A percentile compares a stretch with the other conserved stretches of the same genome.
Evolutionary conservation across 2,329 filamentous ascomycete species (phyloP).

Genomic region (Coniella lustricola): DNA sequence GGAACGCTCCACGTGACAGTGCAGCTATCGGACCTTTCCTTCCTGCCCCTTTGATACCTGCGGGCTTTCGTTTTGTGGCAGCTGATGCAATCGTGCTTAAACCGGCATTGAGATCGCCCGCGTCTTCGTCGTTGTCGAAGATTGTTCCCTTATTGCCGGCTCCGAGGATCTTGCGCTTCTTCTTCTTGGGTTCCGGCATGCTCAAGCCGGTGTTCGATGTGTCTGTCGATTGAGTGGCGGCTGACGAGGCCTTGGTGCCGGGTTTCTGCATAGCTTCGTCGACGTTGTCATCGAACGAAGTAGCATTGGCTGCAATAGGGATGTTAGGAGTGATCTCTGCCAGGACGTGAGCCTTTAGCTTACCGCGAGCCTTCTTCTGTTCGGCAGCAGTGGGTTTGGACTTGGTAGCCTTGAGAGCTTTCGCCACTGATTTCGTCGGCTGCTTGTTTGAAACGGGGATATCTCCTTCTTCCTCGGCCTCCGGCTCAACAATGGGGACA

Average conservation of each 20-base stretch:
- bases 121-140: slow-evolving; percentile 61
- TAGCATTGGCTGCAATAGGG: slow-evolving; percentile 31
- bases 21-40: slow-evolving; percentile 12
- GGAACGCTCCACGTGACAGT: slow-evolving; percentile 41
- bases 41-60: slow-evolving; percentile 16
- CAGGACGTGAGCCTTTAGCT: slow-evolving; percentile 37
- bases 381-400: slow-evolving; percentile 19
- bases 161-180: slow-evolving; percentile 67
- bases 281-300: slow-evolving; percentile 32
- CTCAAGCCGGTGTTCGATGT: slow-evolving; percentile 3
- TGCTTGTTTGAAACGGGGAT: slow-evolving; percentile 5
- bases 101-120: slow-evolving; percentile 35
- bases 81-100: slow-evolving; percentile 6
- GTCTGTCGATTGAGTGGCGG: slow-evolving; percentile 6
- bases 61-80: slow-evolving; percentile 19
- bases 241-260: slow-evolving; percentile 20
- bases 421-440: slow-evolving; percentile 9
- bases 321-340: slow-evolving; percentile 39
- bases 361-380: slow-evolving; percentile 36
- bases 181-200: slow-evolving; percentile 45
- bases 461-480: slow-evolving; percentile 6
- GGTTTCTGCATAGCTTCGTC: slow-evolving; percentile 23
- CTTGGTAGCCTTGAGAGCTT: slow-evolving; percentile 15
- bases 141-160: slow-evolving; percentile 57
- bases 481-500: slow-evolving; percentile 13